Conservation (phyloP, 2,329 filamentous ascomycete genomes). For the Alternaria arborescens region DNA sequence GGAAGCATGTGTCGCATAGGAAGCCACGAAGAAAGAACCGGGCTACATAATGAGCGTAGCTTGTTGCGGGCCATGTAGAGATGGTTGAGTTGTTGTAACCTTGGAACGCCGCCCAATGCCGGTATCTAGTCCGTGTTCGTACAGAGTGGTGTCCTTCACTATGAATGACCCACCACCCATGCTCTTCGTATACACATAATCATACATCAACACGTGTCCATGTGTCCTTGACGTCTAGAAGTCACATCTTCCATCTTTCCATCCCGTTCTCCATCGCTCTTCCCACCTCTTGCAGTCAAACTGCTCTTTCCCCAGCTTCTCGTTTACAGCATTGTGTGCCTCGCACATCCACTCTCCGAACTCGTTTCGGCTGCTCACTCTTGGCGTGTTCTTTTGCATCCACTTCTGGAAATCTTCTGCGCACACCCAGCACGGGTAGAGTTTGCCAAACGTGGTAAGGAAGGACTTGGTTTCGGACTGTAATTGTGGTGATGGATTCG, state of each 20-base stretch:
- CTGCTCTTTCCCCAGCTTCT: constrained; percentile 85
- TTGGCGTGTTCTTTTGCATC: constrained; percentile 75
- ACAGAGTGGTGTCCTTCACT: constrained; percentile 14
- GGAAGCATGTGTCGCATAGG: not conserved
- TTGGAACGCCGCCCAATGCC: constrained; percentile 23
- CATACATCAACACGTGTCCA: constrained; percentile 10
- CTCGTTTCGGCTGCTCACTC: constrained; percentile 67
- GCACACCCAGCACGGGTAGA: constrained; percentile 97
- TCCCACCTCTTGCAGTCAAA: constrained; percentile 95
- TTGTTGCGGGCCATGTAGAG: not conserved
- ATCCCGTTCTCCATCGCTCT: constrained; percentile 93
- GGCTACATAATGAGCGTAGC: not conserved
- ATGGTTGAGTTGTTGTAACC: not conserved
- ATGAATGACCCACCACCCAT: constrained; percentile 4
- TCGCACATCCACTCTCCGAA: constrained; percentile 86
- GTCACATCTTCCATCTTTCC: constrained; percentile 74
- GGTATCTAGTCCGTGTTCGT: constrained; percentile 11
- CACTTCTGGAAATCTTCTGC: constrained; percentile 89
- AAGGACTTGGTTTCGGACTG: constrained; percentile 82
- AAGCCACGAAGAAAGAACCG: not conserved
- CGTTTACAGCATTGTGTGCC: constrained; percentile 87
- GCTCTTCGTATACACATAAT: constrained; percentile 11
- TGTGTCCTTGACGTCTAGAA: constrained; percentile 42
- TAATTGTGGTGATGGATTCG: constrained; percentile 69
- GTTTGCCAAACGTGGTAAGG: constrained; percentile 78